Base-by-base conservation (phyloP, 805 yeast genomes). In the Deakozyma indianensis region DNA sequence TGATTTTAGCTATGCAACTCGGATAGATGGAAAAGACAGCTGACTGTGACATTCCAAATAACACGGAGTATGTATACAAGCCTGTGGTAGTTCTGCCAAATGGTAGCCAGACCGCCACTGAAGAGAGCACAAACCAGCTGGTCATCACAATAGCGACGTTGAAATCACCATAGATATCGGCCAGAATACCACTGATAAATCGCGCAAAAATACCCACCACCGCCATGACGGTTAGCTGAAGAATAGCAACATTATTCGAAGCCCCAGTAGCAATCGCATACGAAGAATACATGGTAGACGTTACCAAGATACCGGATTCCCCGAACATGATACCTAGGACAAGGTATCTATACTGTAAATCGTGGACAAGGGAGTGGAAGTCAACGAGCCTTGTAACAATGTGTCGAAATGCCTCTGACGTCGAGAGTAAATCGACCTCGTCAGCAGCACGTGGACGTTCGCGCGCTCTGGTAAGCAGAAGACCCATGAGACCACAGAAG, bases 11-110 rank as follows among this genome's bases (percentile, higher is more conserved):
- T 29, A 74, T 64, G 52, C 81, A 73, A 2, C 74, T 77, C 1
- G 83, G 82, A 15, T 77, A 70, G 41, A 77, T 54, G 2, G 81
- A 69, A 43, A 77, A 62, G 3, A 76, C 71, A 0, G 81, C 69
- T 3, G 43, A 70, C 63, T 47, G 77, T 69, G 0, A 84, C 46
- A 78, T 69, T 0, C 85, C 85, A 56, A 70, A 77, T 2, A 72
- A 50, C 84, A 56, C 70, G 77, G 3, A 73, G 51, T 1, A 77
- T 1, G 69, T 71, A 57, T 66, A 71, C 41, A 62, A 56, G 4
- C 56, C 71, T 20, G 52, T 62, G 14, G 53, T 48, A 45, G 50
- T 61, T 48, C 53, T 54, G 22, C 67, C 76, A 51, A 59, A 68
- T 22, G 68, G 73, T 35, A 62, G 59, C 75, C 75, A 73, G 16